Base-by-base conservation (phyloP, 2,329 filamentous ascomycete species). In the Chaetomiaceae sp. region DNA sequence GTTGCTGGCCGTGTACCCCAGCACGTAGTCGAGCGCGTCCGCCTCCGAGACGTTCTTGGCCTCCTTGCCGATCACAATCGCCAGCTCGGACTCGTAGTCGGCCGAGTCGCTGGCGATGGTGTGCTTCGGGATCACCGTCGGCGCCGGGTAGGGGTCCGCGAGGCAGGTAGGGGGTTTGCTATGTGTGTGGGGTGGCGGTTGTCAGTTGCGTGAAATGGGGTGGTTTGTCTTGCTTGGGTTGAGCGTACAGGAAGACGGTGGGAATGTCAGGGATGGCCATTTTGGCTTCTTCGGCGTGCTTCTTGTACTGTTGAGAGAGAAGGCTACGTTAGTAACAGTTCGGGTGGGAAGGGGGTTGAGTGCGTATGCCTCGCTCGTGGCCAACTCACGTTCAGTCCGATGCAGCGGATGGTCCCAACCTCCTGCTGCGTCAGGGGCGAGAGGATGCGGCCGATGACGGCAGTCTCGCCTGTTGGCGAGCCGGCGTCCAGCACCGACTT, bases 1-100 rank as follows among this genome's bases (percentile, higher is more conserved):
- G 67, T 86, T 86, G 61, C 76, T 56, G 8, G 65, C 65, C 32
- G 64, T 66, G 58, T 86, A 86, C 25, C 83, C 82, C 2, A 86
- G 75, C 4, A 86, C 73, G 60, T 85, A 82, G 57, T 77, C 73
- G 46, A 81, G 63, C 5, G 81, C 80, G 25, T 84, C 74, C 0
- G 70, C 72, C 58, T 82, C 79, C 41, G 73, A 69, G 9, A 83
- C 78, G 58, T 84, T 80, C 59, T 78, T 77, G 23, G 71, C 70
- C 11, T 69, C 64, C 58, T 70, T 72, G 29, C 77, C 77, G 38
- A 84, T 75, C 11, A 84, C 71, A 27, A 82, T 73, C 11, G 75
- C 79, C 46, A 84, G 71, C 66, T 84, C 80, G 3, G 77, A 76
- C 64, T 83, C 79, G 64, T 81, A 82, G 66, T 83, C 81, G 40